Conservation (phyloP, 768 basidiomycete genomes). For the Suillus spraguei region DNA sequence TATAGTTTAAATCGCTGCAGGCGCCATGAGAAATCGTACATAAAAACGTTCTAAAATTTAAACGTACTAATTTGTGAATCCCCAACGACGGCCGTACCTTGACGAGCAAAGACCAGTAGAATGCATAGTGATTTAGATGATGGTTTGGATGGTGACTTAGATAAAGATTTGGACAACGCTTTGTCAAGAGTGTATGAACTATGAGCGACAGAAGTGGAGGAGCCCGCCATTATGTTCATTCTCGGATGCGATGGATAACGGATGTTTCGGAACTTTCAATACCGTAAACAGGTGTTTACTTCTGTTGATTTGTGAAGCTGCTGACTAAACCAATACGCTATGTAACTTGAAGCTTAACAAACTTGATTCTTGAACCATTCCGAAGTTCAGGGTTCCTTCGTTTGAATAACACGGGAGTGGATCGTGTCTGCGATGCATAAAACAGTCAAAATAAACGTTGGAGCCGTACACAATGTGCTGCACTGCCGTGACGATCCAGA, state of each 20-base stretch:
- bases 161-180: background rate
- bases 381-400: too few relatives aligned
- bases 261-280: background rate
- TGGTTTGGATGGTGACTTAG: background rate
- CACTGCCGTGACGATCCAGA: too few relatives aligned
- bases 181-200: background rate
- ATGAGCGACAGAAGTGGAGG: background rate
- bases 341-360: too few relatives aligned
- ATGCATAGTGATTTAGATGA: background rate
- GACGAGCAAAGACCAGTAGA: constrained; percentile 40
- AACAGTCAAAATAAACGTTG: too few relatives aligned
- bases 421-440: too few relatives aligned
- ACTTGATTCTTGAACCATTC: too few relatives aligned
- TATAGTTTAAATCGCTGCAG: constrained; percentile 91
- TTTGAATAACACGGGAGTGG: too few relatives aligned
- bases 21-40: constrained; percentile 6
- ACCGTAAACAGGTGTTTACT: background rate
- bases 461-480: too few relatives aligned
- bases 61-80: constrained; percentile 95
- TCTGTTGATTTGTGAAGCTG: background rate
- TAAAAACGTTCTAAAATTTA: background rate
- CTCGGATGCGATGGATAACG: background rate
- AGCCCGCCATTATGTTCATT: background rate
- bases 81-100: constrained; percentile 95
- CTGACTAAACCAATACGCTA: background rate